phyloP scores from a whole-genome alignment of 2,329 filamentous ascomycete species.

The Albophoma yamanashiensis region DNA sequence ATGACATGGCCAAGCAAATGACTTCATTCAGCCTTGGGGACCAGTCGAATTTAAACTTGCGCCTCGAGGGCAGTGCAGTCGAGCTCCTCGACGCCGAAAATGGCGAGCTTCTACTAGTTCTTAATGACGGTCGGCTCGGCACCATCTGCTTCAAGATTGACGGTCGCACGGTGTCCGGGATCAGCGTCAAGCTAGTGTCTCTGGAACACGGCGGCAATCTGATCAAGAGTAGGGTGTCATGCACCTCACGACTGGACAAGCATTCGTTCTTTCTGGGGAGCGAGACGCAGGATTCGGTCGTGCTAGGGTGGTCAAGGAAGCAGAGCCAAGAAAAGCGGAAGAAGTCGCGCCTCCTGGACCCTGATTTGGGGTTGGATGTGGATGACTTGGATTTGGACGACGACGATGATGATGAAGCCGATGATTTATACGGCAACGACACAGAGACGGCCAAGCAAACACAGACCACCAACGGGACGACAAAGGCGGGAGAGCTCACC shows the following conservation, averaged over 20 bases:
- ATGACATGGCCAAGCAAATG: conserved; percentile 72
- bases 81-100: conserved; percentile 66
- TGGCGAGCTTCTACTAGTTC: conserved; percentile 75
- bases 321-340: conserved; percentile 53
- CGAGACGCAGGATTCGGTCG: conserved; percentile 68
- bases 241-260: conserved; percentile 56
- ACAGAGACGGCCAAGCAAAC: conserved; percentile 49
- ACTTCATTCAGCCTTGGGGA: conserved; percentile 81
- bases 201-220: conserved; percentile 51
- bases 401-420: conserved; percentile 58
- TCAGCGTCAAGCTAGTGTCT: conserved; percentile 59
- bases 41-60: conserved; percentile 69
- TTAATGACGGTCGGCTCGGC: conserved; percentile 63
- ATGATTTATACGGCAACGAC: conserved; percentile 50
- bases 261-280: conserved; percentile 75
- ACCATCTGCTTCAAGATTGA: conserved; percentile 78
- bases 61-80: conserved; percentile 70
- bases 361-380: conserved; percentile 36
- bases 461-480: conserved; percentile 25
- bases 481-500: conserved; percentile 51
- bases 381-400: conserved; percentile 44
- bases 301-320: conserved; percentile 70
- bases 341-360: conserved; percentile 48
- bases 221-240: conserved; percentile 54
- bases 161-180: conserved; percentile 79